Evolutionary conservation across 1,139 yeast species (phyloP), one percentile per base, ranked within the genome.

Genomic region (Candida mesenterica): DNA sequence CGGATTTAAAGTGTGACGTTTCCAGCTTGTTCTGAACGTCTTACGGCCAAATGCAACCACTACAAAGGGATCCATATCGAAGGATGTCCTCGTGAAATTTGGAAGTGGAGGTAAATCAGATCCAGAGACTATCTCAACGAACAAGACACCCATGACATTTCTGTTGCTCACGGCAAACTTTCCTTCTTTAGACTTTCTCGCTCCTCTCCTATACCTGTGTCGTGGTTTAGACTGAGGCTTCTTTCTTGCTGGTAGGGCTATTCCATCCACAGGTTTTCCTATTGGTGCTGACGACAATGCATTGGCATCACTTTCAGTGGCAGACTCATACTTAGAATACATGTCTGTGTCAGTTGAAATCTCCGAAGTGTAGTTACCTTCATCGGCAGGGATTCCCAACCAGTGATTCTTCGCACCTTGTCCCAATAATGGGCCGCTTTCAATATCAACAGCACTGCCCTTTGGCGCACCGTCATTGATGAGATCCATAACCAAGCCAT

Each of bases 31-130:
- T 46, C 95, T 75, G 57, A 79, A 90, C 0, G 94, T 88, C 44
- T 84, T 83, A 52, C 86, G 83, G 9, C 97, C 97, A 57, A 90
- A 88, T 0, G 96, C 82, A 1, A 87, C 82, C 13, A 90, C 92
- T 4, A 90, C 95, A 61, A 90, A 92, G 0, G 98, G 97, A 53
- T 92, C 98, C 95, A 92, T 87, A 56, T 89, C 96, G 52, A 83
- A 92, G 0, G 92, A 82, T 15, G 89, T 77, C 15, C 90, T 68
- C 42, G 76, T 71, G 23, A 77, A 63, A 47, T 76, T 79, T 38
- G 65, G 70, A 31, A 78, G 65, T 0, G 88, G 83, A 2, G 95
- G 95, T 28, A 86, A 60, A 37, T 78, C 89, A 1, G 76, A 66
- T 16, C 90, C 88, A 1, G 84, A 76, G 3, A 79, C 74, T 16